Evolutionary conservation across 129 eudicot species (phyloP).

Genomic region (Centrapalus pauciflorus): DNA sequence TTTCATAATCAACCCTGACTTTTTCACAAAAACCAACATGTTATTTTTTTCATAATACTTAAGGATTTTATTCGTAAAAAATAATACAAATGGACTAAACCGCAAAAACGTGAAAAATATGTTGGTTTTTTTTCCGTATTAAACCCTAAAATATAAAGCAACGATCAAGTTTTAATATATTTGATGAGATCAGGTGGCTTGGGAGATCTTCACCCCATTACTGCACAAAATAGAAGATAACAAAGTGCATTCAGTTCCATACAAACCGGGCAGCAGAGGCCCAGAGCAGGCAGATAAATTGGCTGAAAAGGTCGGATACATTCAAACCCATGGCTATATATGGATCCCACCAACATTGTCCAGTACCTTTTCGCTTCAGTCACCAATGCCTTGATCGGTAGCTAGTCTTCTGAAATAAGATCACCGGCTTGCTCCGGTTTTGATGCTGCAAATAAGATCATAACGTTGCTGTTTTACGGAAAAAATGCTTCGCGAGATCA

Average conservation of each 20-base stretch:
- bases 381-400: background rate
- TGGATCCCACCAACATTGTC: constrained; percentile 85
- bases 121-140: no score
- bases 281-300: constrained; percentile 76
- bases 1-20: no score
- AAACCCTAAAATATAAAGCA: background rate
- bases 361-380: background rate
- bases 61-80: no score
- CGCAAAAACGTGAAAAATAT: no score
- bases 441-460: no score
- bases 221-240: constrained; percentile 78
- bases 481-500: no score
- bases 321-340: constrained; percentile 79
- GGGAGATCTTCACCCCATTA: constrained; percentile 94
- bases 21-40: no score
- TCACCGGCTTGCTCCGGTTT: background rate
- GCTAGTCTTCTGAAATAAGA: background rate
- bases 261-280: constrained; percentile 84
- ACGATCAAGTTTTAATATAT: background rate
- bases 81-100: no score
- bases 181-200: constrained; percentile 56
- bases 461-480: no score
- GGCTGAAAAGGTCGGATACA: constrained; percentile 69
- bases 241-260: constrained; percentile 52
- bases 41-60: no score